Conservation (phyloP, 2,329 filamentous ascomycete genomes). For the Sclerotinia sclerotiorum region DNA sequence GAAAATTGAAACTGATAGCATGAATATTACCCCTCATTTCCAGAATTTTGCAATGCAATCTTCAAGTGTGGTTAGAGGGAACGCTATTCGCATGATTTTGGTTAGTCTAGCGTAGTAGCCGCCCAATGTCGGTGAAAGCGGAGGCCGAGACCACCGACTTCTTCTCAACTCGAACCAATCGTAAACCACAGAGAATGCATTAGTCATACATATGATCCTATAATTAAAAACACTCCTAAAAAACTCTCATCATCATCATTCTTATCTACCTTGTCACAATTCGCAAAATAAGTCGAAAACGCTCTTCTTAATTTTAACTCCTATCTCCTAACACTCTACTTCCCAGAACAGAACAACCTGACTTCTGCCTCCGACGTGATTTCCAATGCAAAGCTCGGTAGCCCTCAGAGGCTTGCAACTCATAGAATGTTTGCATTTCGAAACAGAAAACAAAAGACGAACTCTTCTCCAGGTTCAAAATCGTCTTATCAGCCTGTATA, state of each 20-base stretch:
- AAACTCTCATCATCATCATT: constrained; percentile 1
- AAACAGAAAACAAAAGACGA: no score
- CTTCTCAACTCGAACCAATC: neutral
- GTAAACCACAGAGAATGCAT: neutral
- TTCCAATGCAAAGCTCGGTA: neutral
- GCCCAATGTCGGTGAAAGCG: constrained; percentile 8
- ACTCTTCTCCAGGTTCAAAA: neutral
- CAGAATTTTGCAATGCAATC: neutral
- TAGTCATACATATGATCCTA: neutral
- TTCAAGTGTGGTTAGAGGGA: neutral
- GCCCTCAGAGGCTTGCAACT: no score
- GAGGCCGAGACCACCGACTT: constrained; percentile 16
- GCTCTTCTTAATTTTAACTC: neutral
- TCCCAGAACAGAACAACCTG: neutral
- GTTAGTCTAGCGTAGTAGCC: neutral
- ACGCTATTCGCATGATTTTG: neutral
- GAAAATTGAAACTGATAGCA: constrained; percentile 3
- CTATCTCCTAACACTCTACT: neutral
- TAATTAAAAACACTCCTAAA: neutral
- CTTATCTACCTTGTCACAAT: neutral
- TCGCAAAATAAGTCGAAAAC: neutral
- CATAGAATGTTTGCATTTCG: no score
- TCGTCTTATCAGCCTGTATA: neutral
- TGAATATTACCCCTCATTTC: neutral
- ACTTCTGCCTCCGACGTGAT: neutral